phyloP scores from a whole-genome alignment of 2,329 filamentous ascomycete species.

The Apiospora pterosperma region DNA sequence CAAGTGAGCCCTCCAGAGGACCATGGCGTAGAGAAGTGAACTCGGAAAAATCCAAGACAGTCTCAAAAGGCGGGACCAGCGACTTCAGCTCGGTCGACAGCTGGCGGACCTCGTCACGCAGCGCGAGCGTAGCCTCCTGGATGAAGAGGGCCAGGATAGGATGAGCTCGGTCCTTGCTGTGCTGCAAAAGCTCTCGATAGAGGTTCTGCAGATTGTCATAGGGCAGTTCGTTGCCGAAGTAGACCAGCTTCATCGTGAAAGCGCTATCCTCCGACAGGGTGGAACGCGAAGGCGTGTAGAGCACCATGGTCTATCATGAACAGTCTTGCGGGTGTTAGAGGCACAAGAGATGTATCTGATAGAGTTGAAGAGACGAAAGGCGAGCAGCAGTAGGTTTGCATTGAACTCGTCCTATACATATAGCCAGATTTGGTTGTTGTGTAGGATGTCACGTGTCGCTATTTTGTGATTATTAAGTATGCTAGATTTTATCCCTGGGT shows the following conservation, averaged over 20 bases:
- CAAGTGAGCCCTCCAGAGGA: constrained; percentile 38
- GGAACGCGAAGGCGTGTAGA: too few species aligned
- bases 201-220: constrained; percentile 38
- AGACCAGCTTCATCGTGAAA: constrained; percentile 32
- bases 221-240: constrained; percentile 47
- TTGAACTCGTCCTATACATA: too few species aligned
- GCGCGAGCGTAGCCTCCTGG: constrained; percentile 31
- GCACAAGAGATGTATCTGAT: too few species aligned
- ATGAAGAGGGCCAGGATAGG: constrained; percentile 37
- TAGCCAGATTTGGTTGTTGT: too few species aligned
- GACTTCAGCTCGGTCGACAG: constrained; percentile 24
- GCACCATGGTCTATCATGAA: too few species aligned
- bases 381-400: too few species aligned
- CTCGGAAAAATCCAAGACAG: constrained; percentile 31
- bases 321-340: too few species aligned
- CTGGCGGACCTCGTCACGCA: constrained; percentile 35
- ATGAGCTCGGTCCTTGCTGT: constrained; percentile 36
- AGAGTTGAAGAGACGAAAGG: too few species aligned
- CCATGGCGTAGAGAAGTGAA: constrained; percentile 34
- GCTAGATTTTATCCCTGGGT: too few species aligned
- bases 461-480: too few species aligned
- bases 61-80: constrained; percentile 34
- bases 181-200: constrained; percentile 34
- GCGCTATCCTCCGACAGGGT: too few species aligned
- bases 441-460: too few species aligned